Evolutionary conservation across 2,329 filamentous ascomycete species (phyloP).

Genomic region (Calonectria pseudoreteaudii): DNA sequence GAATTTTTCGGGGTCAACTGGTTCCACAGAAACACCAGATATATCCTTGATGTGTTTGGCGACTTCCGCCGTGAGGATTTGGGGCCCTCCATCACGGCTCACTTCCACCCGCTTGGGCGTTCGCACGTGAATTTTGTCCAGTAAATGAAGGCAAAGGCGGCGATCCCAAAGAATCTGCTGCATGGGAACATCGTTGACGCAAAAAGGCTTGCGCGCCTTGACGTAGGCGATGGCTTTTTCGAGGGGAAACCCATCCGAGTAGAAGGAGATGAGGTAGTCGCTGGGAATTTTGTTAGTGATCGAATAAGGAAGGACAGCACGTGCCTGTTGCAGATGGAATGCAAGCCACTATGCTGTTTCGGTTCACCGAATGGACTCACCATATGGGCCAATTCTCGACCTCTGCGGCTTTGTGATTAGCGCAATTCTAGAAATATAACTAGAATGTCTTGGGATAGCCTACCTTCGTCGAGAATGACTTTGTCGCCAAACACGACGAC

Average conservation of each 20-base stretch:
- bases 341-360: conserved; percentile 48
- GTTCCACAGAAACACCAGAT: conserved; percentile 81
- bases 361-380: conserved; percentile 59
- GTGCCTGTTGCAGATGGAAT: conserved; percentile 41
- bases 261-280: conserved; percentile 98
- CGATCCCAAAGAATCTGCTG: conserved; percentile 98
- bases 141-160: conserved; percentile 85
- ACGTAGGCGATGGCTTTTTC: conserved; percentile 98
- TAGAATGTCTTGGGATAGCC: conserved; percentile 38
- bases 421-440: conserved; percentile 10
- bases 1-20: conserved; percentile 71
- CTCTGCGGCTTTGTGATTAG: conserved; percentile 57
- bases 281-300: conserved; percentile 49
- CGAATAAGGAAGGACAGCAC: conserved; percentile 37
- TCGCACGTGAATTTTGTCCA: conserved; percentile 90
- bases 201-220: conserved; percentile 92
- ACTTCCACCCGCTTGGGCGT: conserved; percentile 92
- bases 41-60: conserved; percentile 83
- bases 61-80: conserved; percentile 81
- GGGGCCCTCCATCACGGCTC: conserved; percentile 91
- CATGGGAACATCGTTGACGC: conserved; percentile 97
- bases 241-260: conserved; percentile 95
- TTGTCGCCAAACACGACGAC: conserved; percentile 99
- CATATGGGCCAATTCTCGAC: conserved; percentile 97
- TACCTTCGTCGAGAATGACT: conserved; percentile 93